phyloP scores from a whole-genome alignment of 1,139 yeast species.

The Geotrichum candidum region DNA sequence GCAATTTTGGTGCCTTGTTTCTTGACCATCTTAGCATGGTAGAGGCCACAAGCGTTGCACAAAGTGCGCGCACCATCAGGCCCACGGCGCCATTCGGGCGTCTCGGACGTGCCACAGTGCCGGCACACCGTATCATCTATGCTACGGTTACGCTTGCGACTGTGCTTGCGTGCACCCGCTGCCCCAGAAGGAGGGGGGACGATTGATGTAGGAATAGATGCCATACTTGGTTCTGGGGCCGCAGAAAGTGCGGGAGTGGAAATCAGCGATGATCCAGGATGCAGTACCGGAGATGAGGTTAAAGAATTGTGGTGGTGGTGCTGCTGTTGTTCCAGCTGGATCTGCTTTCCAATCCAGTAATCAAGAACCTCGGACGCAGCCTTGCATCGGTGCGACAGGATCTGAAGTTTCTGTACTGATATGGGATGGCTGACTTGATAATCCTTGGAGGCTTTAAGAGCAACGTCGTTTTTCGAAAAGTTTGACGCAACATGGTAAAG shows the following conservation, averaged over 20 bases:
- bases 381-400: conserved; percentile 1
- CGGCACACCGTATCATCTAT: conserved; percentile 40
- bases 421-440: conserved; percentile 10
- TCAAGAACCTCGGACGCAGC: conserved; percentile 3
- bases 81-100: conserved; percentile 92
- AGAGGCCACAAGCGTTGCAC: conserved; percentile 87
- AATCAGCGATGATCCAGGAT: background rate
- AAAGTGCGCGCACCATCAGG: conserved; percentile 80
- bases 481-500: conserved; percentile 6
- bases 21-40: conserved; percentile 56
- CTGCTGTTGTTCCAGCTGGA: background rate
- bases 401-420: conserved; percentile 1
- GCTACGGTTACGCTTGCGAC: conserved; percentile 3
- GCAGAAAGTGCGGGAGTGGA: background rate
- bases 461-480: conserved; percentile 6
- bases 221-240: conserved; percentile 14
- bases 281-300: background rate
- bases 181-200: conserved; percentile 8
- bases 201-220: background rate
- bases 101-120: conserved; percentile 69
- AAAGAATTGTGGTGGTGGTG: background rate
- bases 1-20: conserved; percentile 13
- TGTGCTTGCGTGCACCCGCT: conserved; percentile 5
- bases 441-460: conserved; percentile 7
- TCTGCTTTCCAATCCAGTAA: conserved; percentile 4